Evolutionary conservation across 2,329 filamentous ascomycete genomes (phyloP).

Genomic region (Dryadomyces sulphureus): DNA sequence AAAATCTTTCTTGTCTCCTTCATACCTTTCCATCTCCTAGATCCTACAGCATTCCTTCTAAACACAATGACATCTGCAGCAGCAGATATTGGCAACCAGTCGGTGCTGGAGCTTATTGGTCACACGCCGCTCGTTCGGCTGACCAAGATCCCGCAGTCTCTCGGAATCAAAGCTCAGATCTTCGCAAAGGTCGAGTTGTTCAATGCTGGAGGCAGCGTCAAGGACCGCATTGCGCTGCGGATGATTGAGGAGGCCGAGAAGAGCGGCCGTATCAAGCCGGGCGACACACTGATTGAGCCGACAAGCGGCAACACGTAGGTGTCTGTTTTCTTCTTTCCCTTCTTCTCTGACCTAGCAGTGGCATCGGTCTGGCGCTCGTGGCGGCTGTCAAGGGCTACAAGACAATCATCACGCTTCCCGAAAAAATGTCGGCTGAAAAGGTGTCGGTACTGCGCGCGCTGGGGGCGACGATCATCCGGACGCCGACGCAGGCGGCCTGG

Average conservation of each 20-base stretch:
- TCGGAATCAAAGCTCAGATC: slow-evolving; percentile 78
- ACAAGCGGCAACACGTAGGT: slow-evolving; percentile 82
- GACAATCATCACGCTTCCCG: slow-evolving; percentile 94
- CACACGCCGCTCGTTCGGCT: slow-evolving; percentile 91
- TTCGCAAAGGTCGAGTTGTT: slow-evolving; percentile 89
- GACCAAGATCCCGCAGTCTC: slow-evolving; percentile 81
- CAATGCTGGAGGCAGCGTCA: slow-evolving; percentile 87
- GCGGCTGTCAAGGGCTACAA: slow-evolving; percentile 95
- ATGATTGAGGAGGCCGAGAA: slow-evolving; percentile 96
- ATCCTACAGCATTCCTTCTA: not conserved
- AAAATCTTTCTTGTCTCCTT: too few relatives aligned
- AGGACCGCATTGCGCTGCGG: slow-evolving; percentile 86
- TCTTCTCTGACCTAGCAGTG: slow-evolving; percentile 25
- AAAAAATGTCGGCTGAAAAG: slow-evolving; percentile 99
- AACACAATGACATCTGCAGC: not conserved
- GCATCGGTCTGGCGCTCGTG: slow-evolving; percentile 87
- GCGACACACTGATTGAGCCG: slow-evolving; percentile 93
- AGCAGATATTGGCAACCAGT: slow-evolving; percentile 1
- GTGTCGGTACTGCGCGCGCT: slow-evolving; percentile 87
- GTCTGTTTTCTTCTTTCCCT: slow-evolving; percentile 15
- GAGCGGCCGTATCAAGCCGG: slow-evolving; percentile 85
- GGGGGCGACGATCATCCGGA: slow-evolving; percentile 93
- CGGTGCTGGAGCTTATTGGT: slow-evolving; percentile 59
- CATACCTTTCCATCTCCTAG: not conserved
- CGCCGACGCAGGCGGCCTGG: slow-evolving; percentile 87